Evolutionary conservation across 306 rosid species (phyloP).

Genomic region (Medicago truncatula): DNA sequence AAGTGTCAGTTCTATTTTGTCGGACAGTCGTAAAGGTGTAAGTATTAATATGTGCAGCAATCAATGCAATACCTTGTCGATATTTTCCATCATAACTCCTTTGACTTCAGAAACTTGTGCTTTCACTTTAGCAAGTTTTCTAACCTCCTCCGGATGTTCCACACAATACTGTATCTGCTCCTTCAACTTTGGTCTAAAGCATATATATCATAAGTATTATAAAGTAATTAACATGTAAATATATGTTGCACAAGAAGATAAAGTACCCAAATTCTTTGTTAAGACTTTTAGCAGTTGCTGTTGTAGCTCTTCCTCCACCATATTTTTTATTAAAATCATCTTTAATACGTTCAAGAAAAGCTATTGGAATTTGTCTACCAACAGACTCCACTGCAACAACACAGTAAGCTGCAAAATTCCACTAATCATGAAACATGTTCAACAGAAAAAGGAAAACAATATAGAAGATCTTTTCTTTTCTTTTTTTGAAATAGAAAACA

Average conservation of each 20-base stretch:
- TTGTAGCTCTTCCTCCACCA: constrained; percentile 91
- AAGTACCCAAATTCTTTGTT: constrained; percentile 86
- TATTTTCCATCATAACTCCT: constrained; percentile 22
- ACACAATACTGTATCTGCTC: constrained; percentile 13
- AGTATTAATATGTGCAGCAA: not conserved
- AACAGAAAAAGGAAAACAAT: not conserved
- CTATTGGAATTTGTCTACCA: constrained; percentile 86
- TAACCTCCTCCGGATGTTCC: not conserved
- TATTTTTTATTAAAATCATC: constrained; percentile 87
- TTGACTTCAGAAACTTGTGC: constrained; percentile 25
- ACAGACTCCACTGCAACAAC: constrained; percentile 92
- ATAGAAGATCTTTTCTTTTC: not conserved
- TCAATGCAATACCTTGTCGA: constrained; percentile 15
- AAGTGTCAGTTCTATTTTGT: not conserved
- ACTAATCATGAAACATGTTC: not conserved
- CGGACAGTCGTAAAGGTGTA: too few relatives aligned
- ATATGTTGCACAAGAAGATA: not conserved
- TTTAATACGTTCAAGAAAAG: constrained; percentile 83
- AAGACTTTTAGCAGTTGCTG: constrained; percentile 88
- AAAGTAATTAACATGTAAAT: not conserved
- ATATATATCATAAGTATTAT: not conserved
- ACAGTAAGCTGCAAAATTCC: constrained; percentile 72
- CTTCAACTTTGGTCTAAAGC: constrained; percentile 12
- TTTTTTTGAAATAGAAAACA: too few relatives aligned
- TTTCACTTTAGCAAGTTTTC: constrained; percentile 15